Evolutionary conservation across 2,329 filamentous ascomycete genomes (phyloP).

Genomic region (Fusarium sp.): DNA sequence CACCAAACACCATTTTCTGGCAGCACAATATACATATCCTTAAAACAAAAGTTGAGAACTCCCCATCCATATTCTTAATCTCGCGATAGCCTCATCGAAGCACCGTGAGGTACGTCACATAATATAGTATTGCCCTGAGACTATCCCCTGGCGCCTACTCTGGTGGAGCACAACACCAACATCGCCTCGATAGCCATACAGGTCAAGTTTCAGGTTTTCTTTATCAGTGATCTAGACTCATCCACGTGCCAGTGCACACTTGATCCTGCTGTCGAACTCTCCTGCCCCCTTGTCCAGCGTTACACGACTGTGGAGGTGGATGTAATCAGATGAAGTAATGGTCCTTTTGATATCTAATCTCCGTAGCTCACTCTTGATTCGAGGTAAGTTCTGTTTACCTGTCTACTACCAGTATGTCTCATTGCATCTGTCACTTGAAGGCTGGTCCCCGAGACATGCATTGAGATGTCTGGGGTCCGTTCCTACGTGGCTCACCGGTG

Average conservation of each 20-base stretch:
- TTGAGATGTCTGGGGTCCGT: constrained; percentile 7
- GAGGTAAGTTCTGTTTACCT: background rate
- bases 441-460: constrained; percentile 26
- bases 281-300: constrained; percentile 8
- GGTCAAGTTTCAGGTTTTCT: background rate
- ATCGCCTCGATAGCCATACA: constrained; percentile 4
- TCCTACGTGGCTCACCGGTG: constrained; percentile 21
- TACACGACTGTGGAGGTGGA: constrained; percentile 9
- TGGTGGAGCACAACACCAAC: background rate
- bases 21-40: background rate
- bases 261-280: background rate
- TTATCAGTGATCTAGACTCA: background rate
- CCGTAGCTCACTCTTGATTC: background rate
- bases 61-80: background rate
- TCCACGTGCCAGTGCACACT: constrained; percentile 14
- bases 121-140: background rate
- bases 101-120: constrained; percentile 1
- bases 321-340: background rate
- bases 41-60: background rate
- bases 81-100: constrained; percentile 21
- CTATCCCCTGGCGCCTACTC: background rate
- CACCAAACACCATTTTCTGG: background rate
- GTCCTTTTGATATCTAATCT: constrained; percentile 14
- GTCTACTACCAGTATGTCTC: background rate
- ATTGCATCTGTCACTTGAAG: constrained; percentile 17